phyloP scores from a whole-genome alignment of 2,329 filamentous ascomycete species.

The Fusarium austroafricanum region DNA sequence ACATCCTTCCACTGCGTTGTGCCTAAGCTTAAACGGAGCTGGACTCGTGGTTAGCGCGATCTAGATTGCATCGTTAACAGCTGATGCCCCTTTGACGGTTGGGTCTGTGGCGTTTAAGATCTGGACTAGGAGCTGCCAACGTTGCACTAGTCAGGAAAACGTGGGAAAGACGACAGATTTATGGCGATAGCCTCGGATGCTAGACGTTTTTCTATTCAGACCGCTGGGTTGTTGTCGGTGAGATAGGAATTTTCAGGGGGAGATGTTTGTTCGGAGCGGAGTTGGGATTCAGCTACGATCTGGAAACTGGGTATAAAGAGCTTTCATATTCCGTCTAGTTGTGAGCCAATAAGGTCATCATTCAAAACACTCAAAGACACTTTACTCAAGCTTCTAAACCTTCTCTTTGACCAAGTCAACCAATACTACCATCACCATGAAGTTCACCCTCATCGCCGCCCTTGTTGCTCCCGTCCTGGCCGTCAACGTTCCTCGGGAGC shows the following conservation, averaged over 20 bases:
- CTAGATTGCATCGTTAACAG: slow-evolving; percentile 17
- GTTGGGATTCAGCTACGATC: background rate
- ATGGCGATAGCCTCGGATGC: slow-evolving; percentile 19
- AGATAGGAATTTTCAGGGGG: background rate
- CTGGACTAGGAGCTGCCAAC: slow-evolving; percentile 14
- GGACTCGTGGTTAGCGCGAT: background rate
- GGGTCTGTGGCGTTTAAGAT: slow-evolving; percentile 28
- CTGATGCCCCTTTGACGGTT: slow-evolving; percentile 12
- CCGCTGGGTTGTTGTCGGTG: background rate
- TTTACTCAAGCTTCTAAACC: background rate
- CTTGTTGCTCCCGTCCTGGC: slow-evolving; percentile 26
- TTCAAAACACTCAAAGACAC: background rate
- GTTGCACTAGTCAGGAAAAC: slow-evolving; percentile 2
- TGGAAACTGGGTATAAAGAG: slow-evolving; percentile 15
- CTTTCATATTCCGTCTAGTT: background rate
- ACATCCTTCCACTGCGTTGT: background rate
- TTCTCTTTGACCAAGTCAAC: background rate
- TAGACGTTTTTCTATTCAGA: background rate
- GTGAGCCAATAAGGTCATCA: background rate
- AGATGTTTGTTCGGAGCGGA: background rate
- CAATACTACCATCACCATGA: slow-evolving; percentile 17
- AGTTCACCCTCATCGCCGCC: slow-evolving; percentile 37
- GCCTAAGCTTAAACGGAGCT: background rate
- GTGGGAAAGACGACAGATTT: background rate
- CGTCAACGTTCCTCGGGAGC: slow-evolving; percentile 28